Base-by-base conservation (phyloP, 805 yeast species). In the Metschnikowia sp. region DNA sequence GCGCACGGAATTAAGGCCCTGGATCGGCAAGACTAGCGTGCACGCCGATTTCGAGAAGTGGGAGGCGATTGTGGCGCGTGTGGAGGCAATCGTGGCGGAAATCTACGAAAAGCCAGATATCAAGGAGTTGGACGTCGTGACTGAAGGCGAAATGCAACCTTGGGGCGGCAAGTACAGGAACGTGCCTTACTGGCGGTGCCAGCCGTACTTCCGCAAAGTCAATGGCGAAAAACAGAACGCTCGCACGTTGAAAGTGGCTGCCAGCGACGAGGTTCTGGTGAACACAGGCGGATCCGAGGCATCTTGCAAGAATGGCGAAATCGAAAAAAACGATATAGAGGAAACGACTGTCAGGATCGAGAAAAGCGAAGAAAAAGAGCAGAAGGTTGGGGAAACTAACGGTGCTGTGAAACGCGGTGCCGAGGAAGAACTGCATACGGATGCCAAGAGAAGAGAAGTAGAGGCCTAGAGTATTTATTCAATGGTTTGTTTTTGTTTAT, bases 101-200 rank as follows among this genome's bases (percentile, higher is more conserved):
- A 81, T 89, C 1, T 83, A 74, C 53, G 64, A 65, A 4, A 69
- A 77, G 41, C 74, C 70, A 1, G 73, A 81, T 46, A 81, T 82
- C n/a, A 72, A 67, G 4, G 77, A 75, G 42, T 51, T 75, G 15
- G 97, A 89, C 59, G 65, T 60, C 4, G 75, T 86, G 1, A 69
- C 66, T 0, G 70, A 66, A 8, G 89, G 90, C 0, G 79, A 77
- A 7, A 38, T 60, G 1, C 81, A 82, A 55, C 60, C 67, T 22
- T 86, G 95, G 91, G 96, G 96, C 40, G 96, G 96, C 0, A 58
- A 75, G 11, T 92, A 94, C 64, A 82, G 82, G 63, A 78, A 76
- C 4, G 81, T 92, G 12, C 98, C 99, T 1, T 90, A 86, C 64
- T 92, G 98, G 98, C 78, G 98, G 59, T 83, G 96, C 54, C 99